Conservation (phyloP, 139 green algal genomes). For the Coelastrella sp. region DNA sequence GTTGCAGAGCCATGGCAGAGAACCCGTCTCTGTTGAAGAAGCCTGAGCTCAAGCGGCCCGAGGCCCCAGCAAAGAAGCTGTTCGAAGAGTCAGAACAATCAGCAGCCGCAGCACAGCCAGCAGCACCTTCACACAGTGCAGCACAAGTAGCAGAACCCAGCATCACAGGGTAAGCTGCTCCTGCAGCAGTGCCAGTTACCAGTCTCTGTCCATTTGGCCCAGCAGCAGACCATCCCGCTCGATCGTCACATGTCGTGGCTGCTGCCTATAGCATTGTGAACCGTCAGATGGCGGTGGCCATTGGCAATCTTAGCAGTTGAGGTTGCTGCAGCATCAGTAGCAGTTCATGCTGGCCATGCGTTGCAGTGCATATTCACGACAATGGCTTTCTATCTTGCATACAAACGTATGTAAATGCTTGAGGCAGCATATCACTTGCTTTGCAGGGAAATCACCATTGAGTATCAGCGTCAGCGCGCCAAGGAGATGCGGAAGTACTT, state of each 20-base stretch:
- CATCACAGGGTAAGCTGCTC: not conserved
- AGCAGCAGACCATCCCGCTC: no score
- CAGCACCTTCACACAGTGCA: conserved; percentile 10
- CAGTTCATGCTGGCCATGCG: no score
- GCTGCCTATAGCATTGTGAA: no score
- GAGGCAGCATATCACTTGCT: no score
- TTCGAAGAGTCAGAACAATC: conserved; percentile 33
- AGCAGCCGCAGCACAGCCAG: not conserved
- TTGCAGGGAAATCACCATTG: conserved; percentile 76
- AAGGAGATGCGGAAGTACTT: conserved; percentile 97
- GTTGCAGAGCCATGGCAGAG: conserved; percentile 27
- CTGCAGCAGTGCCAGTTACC: not conserved
- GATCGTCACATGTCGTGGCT: no score
- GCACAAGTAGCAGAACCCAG: not conserved
- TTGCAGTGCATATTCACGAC: no score
- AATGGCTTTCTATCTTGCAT: no score
- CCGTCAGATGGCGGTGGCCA: no score
- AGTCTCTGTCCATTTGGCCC: not conserved
- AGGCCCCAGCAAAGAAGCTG: conserved; percentile 44
- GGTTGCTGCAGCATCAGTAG: no score
- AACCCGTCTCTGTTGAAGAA: conserved; percentile 50
- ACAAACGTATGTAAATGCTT: no score
- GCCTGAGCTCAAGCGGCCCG: conserved; percentile 54
- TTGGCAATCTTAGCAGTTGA: no score
- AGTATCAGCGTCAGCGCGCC: conserved; percentile 91